Conservation (phyloP, 2,329 filamentous ascomycete genomes). For the Blastomyces silverae region DNA sequence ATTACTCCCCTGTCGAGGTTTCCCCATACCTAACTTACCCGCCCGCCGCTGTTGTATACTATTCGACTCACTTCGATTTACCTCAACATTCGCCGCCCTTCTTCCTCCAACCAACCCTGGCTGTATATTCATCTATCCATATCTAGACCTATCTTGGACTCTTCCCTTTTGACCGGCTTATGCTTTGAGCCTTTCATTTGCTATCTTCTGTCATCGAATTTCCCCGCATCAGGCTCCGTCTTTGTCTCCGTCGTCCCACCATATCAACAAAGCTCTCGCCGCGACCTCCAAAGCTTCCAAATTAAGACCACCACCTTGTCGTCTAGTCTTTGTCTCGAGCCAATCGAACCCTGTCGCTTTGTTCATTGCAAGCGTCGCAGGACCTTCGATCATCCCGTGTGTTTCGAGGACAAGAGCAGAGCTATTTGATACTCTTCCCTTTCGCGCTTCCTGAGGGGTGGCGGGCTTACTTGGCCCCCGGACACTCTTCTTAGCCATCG, state of each 20-base stretch:
- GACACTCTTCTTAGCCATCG: background rate
- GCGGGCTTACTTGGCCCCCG: slow-evolving; percentile 7
- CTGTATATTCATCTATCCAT: background rate
- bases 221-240: slow-evolving; percentile 3
- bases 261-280: slow-evolving; percentile 8
- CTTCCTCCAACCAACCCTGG: background rate
- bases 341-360: slow-evolving; percentile 9
- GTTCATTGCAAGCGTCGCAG: slow-evolving; percentile 2
- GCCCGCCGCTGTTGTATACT: background rate
- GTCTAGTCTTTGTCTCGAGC: slow-evolving; percentile 10
- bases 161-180: background rate
- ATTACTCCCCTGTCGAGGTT: background rate
- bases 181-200: background rate
- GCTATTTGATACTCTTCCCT: background rate
- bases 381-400: background rate
- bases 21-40: background rate
- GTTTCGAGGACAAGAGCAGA: background rate
- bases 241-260: slow-evolving; percentile 4
- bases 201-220: background rate
- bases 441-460: slow-evolving; percentile 9
- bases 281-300: background rate
- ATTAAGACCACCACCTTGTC: background rate
- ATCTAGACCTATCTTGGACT: background rate
- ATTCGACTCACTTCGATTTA: background rate
- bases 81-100: background rate